Evolutionary conservation across 495 filamentous ascomycete species (phyloP), one percentile per base, ranked within the genome.

Genomic region (Annulohypoxylon maeteangense): DNA sequence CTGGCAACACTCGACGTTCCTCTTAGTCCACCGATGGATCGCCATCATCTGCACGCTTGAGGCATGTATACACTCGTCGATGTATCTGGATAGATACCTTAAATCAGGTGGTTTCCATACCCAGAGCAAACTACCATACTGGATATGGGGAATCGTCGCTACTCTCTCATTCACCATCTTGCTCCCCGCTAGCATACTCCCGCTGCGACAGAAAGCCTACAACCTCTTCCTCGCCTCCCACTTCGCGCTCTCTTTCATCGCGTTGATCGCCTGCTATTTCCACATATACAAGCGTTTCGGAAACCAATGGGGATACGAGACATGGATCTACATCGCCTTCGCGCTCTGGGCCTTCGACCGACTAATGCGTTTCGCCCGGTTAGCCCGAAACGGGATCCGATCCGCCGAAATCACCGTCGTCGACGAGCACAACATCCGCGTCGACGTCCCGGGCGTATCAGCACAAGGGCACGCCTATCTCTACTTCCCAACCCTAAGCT

Each of bases 1-100:
- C 1, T 88, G 86, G 85, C 86, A 81, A 25, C 84, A 85, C 65
- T 80, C 83, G 6, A 86, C 80, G 0, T 86, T 85, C 68, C 84
- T 85, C 22, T 51, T 86, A 1, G 80, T 86, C 18, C 86, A 87
- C 74, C 83, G 85, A 8, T 85, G 86, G 81, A 79, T 86, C 8
- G 85, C 86, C 7, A 78, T 83, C 40, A 79, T 87, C 16, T 83
- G 81, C 22, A 84, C 81, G 3, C 48, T 85, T n/a, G 83, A 87
- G 64, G 85, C 80, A 0, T 62, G 80, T 2, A 71, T 83, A 8
- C 85, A 88, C 69, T 80, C 82, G 8, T 62, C 76, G 23, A 72
- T 78, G 31, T 79, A 77, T 27, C 65, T 78, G 1, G 64, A 75
- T 0, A 71, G 75, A 2, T 77, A 78, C 65, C 16, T 74, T 8